Conservation (phyloP, 805 yeast genomes). For the Myxozyma nipponensis region DNA sequence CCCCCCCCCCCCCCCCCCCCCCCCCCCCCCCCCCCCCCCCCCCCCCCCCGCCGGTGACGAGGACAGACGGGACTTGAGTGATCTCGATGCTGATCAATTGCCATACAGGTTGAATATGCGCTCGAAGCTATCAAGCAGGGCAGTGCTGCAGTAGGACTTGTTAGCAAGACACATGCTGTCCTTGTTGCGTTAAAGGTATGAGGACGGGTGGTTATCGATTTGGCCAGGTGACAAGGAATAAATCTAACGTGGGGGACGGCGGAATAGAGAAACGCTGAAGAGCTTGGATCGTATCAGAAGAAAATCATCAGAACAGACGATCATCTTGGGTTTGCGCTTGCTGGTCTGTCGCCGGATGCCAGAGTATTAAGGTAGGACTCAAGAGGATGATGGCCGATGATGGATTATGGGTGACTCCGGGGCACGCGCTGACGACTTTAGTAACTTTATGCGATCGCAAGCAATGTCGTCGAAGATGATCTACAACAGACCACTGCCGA, state of each 20-base stretch:
- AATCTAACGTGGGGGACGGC: not conserved
- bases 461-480: conserved; percentile 84
- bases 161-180: conserved; percentile 82
- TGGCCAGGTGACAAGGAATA: not conserved
- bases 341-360: conserved; percentile 98
- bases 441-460: conserved; percentile 84
- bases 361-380: conserved; percentile 57
- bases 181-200: conserved; percentile 75
- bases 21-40: too few species aligned
- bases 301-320: conserved; percentile 87
- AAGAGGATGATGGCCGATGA: too few species aligned
- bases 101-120: conserved; percentile 72
- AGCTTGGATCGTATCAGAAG: conserved; percentile 93
- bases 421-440: conserved; percentile 29
- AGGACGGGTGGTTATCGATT: not conserved
- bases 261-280: conserved; percentile 80
- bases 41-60: too few species aligned
- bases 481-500: conserved; percentile 78
- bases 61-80: not conserved
- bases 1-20: too few species aligned
- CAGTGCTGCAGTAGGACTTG: conserved; percentile 91
- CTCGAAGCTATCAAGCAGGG: conserved; percentile 97
- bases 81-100: not conserved
- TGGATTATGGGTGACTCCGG: not conserved
- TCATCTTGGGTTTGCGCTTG: conserved; percentile 91